These are phyloP conservation scores for Podospora didyma DNA, from an alignment of 495 filamentous ascomycete species.

Conservation along the genomic window DNA sequence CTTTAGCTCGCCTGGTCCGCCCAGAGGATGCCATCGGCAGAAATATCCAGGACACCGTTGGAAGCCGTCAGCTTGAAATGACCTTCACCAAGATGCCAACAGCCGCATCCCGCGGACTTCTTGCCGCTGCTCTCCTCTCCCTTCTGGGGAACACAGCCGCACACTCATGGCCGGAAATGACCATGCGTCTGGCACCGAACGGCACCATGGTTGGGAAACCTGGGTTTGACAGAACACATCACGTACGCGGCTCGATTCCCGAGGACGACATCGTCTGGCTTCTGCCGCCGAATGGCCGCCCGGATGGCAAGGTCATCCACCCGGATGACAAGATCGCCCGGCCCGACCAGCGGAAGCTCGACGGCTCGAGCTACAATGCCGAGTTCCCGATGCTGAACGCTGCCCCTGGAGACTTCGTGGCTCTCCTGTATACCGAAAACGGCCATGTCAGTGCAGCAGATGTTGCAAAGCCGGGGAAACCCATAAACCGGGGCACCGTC, in stretches of 20 bases:
- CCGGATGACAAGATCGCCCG: slow-evolving; percentile 40
- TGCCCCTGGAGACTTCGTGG: slow-evolving; percentile 62
- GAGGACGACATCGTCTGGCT: slow-evolving; percentile 50
- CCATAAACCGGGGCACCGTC: slow-evolving; percentile 65
- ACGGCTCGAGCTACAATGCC: slow-evolving; percentile 47
- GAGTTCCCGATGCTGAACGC: slow-evolving; percentile 62
- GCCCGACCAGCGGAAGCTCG: slow-evolving; percentile 30
- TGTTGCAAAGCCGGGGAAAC: slow-evolving; percentile 53
- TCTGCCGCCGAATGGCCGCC: slow-evolving; percentile 46
- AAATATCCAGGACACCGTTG: no score
- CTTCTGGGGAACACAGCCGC: slow-evolving; percentile 39
- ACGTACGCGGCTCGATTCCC: slow-evolving; percentile 44
- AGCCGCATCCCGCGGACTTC: slow-evolving; percentile 4
- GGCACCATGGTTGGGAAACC: slow-evolving; percentile 66
- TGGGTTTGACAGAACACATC: slow-evolving; percentile 65
- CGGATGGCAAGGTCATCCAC: slow-evolving; percentile 14
- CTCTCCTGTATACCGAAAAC: slow-evolving; percentile 78
- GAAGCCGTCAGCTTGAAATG: no score
- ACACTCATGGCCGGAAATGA: slow-evolving; percentile 78
- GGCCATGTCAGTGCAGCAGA: slow-evolving; percentile 74
- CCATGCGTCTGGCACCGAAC: slow-evolving; percentile 64
- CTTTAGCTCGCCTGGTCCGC: no score
- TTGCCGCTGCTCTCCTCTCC: slow-evolving; percentile 29
- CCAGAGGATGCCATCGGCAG: no score
- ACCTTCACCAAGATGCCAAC: background rate